Evolutionary conservation across 768 basidiomycete species (phyloP).

Genomic region (Collybia sordida): DNA sequence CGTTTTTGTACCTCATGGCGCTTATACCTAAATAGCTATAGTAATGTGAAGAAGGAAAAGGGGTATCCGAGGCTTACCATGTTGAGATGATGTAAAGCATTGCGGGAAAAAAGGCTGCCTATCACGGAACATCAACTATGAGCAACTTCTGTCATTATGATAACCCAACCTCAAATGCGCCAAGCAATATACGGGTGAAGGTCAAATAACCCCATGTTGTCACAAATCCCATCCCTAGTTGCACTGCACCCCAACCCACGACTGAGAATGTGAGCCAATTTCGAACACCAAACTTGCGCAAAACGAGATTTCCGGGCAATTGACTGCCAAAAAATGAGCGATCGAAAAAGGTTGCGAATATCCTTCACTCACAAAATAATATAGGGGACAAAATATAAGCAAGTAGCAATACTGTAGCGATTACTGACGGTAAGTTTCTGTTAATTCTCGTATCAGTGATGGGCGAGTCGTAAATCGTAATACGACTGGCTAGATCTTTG

Average conservation of each 20-base stretch:
- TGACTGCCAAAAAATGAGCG: constrained; percentile 29
- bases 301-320: constrained; percentile 43
- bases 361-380: constrained; percentile 34
- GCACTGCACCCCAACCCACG: constrained; percentile 42
- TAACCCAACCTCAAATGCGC: constrained; percentile 38
- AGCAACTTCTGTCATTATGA: not conserved
- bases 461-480: not conserved
- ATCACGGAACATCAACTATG: constrained; percentile 1
- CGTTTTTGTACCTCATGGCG: constrained; percentile 47
- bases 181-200: constrained; percentile 42
- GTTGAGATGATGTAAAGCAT: constrained; percentile 46
- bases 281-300: constrained; percentile 42
- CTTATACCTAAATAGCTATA: constrained; percentile 34
- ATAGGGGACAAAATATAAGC: constrained; percentile 45
- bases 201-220: constrained; percentile 38
- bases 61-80: constrained; percentile 27
- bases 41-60: constrained; percentile 3
- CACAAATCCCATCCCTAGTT: constrained; percentile 46
- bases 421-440: constrained; percentile 31
- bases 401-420: constrained; percentile 41
- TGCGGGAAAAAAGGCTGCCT: constrained; percentile 46
- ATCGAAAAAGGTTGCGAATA: not conserved
- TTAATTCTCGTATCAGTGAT: constrained; percentile 3
- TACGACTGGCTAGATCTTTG: constrained; percentile 28
- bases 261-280: constrained; percentile 43